These are phyloP conservation scores for Cylindrodendrum hubeiense DNA, from an alignment of 2,329 filamentous ascomycete genomes.

Conservation along the genomic window DNA sequence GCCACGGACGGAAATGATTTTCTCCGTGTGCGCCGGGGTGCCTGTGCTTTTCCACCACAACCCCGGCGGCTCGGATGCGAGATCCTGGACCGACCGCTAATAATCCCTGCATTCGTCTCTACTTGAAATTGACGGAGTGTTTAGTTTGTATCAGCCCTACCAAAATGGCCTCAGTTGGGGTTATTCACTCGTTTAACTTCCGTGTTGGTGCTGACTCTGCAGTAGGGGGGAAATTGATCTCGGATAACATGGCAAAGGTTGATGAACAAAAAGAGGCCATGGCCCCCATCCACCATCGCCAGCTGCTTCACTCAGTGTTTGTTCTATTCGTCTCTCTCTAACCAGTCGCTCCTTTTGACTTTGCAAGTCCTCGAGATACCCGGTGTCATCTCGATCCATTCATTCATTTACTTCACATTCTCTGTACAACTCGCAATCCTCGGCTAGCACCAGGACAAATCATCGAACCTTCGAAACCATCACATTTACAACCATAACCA, in stretches of 20 bases:
- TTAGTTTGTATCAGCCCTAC: conserved; percentile 43
- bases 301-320: conserved; percentile 16
- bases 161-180: conserved; percentile 37
- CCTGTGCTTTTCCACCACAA: conserved; percentile 22
- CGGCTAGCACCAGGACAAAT: conserved; percentile 36
- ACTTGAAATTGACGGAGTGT: conserved; percentile 41
- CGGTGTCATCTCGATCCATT: conserved; percentile 25
- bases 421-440: conserved; percentile 9
- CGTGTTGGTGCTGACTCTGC: conserved; percentile 17
- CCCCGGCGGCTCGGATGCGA: conserved; percentile 20
- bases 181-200: neutral
- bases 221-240: conserved; percentile 27
- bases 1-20: conserved; percentile 29
- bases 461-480: neutral
- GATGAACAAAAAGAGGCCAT: conserved; percentile 4
- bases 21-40: conserved; percentile 22
- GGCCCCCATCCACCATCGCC: conserved; percentile 2
- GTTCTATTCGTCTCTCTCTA: conserved; percentile 24
- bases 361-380: conserved; percentile 28
- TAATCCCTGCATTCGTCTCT: conserved; percentile 17
- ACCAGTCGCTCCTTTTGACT: conserved; percentile 34
- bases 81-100: conserved; percentile 15
- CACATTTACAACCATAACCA: conserved; percentile 26
- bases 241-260: neutral
- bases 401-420: conserved; percentile 15